Conservation (phyloP, 495 filamentous ascomycete genomes). For the Penicillium herquei region DNA sequence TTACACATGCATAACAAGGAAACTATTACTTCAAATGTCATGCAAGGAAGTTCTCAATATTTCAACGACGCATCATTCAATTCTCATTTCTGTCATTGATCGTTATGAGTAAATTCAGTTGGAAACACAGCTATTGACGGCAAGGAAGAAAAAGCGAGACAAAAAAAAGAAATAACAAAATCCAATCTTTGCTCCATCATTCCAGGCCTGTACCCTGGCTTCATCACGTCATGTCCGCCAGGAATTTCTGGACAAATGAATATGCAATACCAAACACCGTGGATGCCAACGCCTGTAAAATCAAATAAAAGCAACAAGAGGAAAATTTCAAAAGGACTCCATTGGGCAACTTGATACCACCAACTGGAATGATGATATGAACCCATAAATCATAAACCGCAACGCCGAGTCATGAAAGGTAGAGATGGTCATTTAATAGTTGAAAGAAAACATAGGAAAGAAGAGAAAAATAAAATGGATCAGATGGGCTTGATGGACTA, state of each 20-base stretch:
- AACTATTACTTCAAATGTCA: not conserved
- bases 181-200: constrained; percentile 3
- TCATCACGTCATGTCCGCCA: constrained; percentile 41
- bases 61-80: constrained; percentile 21
- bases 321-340: constrained; percentile 21
- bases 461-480: constrained; percentile 20
- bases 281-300: constrained; percentile 37
- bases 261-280: constrained; percentile 33
- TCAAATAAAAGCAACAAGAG: not conserved
- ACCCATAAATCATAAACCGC: constrained; percentile 14
- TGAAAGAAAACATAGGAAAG: constrained; percentile 21
- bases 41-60: not conserved
- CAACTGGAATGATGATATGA: constrained; percentile 9
- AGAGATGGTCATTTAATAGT: constrained; percentile 10
- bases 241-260: constrained; percentile 21
- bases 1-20: not conserved
- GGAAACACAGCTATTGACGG: constrained; percentile 17
- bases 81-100: constrained; percentile 31
- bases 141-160: constrained; percentile 14
- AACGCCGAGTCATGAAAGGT: constrained; percentile 33
- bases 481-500: constrained; percentile 13
- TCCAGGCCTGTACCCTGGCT: constrained; percentile 28
- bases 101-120: constrained; percentile 23
- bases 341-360: constrained; percentile 4
- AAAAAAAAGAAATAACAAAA: not conserved